Percentiles rank a stretch among this genome's conserved stretches.
Evolutionary conservation across 352 stramenopile species (phyloP).

Genomic region (Phytophthora sojae): DNA sequence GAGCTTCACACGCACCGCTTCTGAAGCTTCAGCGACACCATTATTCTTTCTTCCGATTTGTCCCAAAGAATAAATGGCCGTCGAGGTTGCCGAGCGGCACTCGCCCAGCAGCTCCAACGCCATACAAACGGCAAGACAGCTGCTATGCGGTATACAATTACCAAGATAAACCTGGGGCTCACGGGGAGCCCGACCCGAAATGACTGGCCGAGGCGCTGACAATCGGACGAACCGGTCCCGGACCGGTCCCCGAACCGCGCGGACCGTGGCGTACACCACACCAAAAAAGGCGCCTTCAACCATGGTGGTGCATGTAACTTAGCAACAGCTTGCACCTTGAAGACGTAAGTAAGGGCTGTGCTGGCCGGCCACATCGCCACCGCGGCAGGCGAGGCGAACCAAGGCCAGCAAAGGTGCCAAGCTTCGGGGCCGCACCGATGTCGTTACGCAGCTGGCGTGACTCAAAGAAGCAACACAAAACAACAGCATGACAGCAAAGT

Average conservation of each 20-base stretch:
- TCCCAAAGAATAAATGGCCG: constrained; percentile 83
- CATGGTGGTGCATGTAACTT: too few relatives aligned
- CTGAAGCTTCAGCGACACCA: constrained; percentile 92
- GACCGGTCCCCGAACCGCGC: constrained; percentile 11
- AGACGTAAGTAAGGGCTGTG: too few relatives aligned
- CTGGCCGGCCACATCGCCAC: neutral
- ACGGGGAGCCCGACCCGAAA: constrained; percentile 10
- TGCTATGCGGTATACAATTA: constrained; percentile 10
- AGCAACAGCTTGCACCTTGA: too few relatives aligned
- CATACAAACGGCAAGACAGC: constrained; percentile 30
- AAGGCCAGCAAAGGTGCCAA: neutral
- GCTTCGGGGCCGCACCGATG: too few relatives aligned
- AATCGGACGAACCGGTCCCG: neutral
- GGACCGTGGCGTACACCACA: neutral
- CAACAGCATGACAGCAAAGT: neutral
- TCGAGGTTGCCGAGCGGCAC: neutral
- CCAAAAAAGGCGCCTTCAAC: neutral
- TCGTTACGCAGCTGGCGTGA: too few relatives aligned
- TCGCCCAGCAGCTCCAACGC: neutral
- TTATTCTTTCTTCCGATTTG: constrained; percentile 81
- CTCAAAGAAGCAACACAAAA: neutral
- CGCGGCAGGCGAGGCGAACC: neutral
- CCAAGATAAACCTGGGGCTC: constrained; percentile 9
- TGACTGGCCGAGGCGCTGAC: constrained; percentile 26
- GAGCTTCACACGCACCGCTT: constrained; percentile 74